Conservation (phyloP, 345 rosid genomes). For the Jatropha curcas region DNA sequence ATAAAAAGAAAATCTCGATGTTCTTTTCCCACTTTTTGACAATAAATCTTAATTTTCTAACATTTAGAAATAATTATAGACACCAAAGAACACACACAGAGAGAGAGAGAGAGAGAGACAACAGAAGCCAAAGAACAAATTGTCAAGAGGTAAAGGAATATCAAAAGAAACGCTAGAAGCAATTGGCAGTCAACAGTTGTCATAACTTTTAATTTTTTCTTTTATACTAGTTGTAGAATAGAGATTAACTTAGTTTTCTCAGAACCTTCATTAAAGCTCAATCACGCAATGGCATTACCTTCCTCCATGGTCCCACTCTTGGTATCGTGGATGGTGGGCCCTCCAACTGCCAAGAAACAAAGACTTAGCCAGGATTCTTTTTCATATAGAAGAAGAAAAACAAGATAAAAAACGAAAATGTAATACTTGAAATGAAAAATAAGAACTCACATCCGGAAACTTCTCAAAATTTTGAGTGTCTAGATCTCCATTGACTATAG, state of each 20-base stretch:
- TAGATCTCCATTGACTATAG: slow-evolving; percentile 79
- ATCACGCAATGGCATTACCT: slow-evolving; percentile 45
- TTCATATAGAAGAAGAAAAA: not conserved
- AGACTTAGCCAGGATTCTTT: slow-evolving; percentile 6
- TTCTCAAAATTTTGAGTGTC: slow-evolving; percentile 99
- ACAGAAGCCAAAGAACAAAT: too few relatives aligned
- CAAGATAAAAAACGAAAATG: not conserved
- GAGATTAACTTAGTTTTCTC: not conserved
- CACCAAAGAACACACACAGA: too few relatives aligned
- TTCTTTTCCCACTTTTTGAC: too few relatives aligned
- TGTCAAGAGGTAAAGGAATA: too few relatives aligned
- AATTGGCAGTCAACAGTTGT: too few relatives aligned
- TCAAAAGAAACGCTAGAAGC: too few relatives aligned
- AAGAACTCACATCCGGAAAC: slow-evolving; percentile 84
- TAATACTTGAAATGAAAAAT: not conserved
- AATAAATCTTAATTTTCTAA: too few relatives aligned
- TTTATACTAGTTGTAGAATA: not conserved
- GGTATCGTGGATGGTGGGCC: slow-evolving; percentile 60
- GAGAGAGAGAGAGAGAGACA: too few relatives aligned
- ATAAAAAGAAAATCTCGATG: too few relatives aligned
- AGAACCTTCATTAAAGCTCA: not conserved
- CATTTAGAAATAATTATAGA: too few relatives aligned
- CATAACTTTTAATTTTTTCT: too few relatives aligned
- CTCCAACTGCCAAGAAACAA: slow-evolving; percentile 48
- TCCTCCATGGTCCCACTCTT: slow-evolving; percentile 95